Percentiles rank a stretch among this genome's conserved stretches.
These are phyloP conservation scores for Tricladium varicosporioides DNA, from an alignment of 2,329 filamentous ascomycete species.

Conservation along the genomic window DNA sequence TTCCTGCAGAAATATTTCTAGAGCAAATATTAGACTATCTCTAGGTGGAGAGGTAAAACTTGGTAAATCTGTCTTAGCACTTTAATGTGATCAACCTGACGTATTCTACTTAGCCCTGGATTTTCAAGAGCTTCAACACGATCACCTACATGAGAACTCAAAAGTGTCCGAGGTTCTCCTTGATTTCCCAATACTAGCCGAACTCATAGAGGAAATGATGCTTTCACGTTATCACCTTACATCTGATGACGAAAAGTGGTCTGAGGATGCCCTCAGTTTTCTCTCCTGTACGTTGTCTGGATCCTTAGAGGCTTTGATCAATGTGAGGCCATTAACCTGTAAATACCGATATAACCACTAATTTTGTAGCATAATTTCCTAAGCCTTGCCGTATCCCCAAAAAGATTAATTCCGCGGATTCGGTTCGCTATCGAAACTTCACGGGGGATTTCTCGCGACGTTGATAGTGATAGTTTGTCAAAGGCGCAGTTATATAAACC, in stretches of 20 bases:
- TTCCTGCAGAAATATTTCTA: not conserved
- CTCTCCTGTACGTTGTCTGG: conserved; percentile 9
- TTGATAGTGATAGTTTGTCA: not conserved
- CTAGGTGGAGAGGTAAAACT: conserved; percentile 6
- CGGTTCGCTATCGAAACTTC: conserved; percentile 6
- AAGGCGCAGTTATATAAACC: not conserved
- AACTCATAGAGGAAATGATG: conserved; percentile 16
- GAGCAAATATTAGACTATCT: conserved; percentile 5
- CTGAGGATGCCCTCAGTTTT: conserved; percentile 9
- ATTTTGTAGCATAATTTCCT: conserved; percentile 12
- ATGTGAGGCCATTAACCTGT: not conserved
- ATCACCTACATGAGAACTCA: not conserved
- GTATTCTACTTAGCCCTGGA: conserved; percentile 4
- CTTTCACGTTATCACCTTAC: conserved; percentile 13
- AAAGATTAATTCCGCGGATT: conserved; percentile 9
- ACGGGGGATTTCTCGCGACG: not conserved
- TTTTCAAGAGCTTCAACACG: conserved; percentile 5
- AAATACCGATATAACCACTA: conserved; percentile 1
- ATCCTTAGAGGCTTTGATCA: conserved; percentile 7
- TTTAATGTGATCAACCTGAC: not conserved
- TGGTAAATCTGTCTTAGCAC: not conserved
- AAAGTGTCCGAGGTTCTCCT: conserved; percentile 9
- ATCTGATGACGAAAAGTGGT: conserved; percentile 9
- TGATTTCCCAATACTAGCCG: conserved; percentile 13
- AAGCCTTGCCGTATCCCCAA: conserved; percentile 6